Evolutionary conservation across 2,329 filamentous ascomycete genomes (phyloP), one percentile per base, ranked within the genome.

Genomic region (Diplodia intermedia): DNA sequence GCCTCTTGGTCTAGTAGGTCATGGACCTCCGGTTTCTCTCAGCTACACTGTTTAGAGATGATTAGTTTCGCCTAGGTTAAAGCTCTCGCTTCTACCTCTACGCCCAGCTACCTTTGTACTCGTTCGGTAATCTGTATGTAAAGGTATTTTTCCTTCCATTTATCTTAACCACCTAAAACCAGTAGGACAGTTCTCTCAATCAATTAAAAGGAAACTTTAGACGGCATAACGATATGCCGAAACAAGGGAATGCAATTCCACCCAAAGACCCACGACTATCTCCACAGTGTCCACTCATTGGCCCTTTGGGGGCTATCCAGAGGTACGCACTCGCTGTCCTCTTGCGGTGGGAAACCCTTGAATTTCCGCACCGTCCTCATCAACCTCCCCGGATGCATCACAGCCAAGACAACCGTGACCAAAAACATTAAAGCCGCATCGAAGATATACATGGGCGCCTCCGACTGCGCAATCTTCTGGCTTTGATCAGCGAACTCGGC

Each of bases 371-470:
- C n/a, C n/a, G 33, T n/a, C 43, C 29, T 63, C 40, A 49, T 61
- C 20, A 61, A 23, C 67, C 75, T 71, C 15, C 76, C 75, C 1
- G 80, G 80, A 70, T 82, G 80, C 4, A 72, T 67, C 33, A 77
- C 23, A 61, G 76, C 76, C 40, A 84, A 78, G 26, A 83, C 62
- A 0, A 76, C 68, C 74, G 85, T 78, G 2, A 83, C 81, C 4
- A 75, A 8, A 52, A 79, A 72, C 81, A 84, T 84, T 12, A 82
- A 75, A 1, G 75, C 68, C 7, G 82, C 80, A 75, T 85, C 83
- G 67, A 85, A 82, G 15, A 81, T 74, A 70, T 84, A 85, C 5
- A 84, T 67, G n/a, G 76, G 82, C 66, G 78, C 76, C 75, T 86
- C 84, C 50, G 80, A 73, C 8, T 86, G 70, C 56, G 77, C 80